Evolutionary conservation across 2,329 filamentous ascomycete species (phyloP).

Genomic region (Cladorrhinum sp.): DNA sequence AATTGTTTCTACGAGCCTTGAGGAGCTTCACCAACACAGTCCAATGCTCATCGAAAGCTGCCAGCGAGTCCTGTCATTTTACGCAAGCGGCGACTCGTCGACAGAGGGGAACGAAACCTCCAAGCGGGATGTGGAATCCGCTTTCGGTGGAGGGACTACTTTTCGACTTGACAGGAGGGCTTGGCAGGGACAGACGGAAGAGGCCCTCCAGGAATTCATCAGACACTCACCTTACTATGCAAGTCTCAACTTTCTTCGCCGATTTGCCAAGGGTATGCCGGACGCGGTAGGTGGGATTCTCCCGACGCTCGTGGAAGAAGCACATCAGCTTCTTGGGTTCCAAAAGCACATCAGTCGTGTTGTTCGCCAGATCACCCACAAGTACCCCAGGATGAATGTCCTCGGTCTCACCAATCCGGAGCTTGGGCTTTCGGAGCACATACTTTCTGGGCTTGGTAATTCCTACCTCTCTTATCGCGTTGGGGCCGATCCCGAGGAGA

Average conservation of each 20-base stretch:
- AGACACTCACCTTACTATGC: constrained; percentile 32
- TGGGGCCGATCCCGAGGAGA: constrained; percentile 22
- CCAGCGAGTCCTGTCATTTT: constrained; percentile 36
- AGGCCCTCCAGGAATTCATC: constrained; percentile 33
- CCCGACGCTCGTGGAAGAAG: constrained; percentile 31
- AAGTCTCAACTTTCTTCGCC: constrained; percentile 32
- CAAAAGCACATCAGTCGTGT: constrained; percentile 35
- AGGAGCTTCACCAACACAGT: constrained; percentile 10
- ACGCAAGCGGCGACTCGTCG: constrained; percentile 12
- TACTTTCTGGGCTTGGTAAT: constrained; percentile 32
- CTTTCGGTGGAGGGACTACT: not conserved
- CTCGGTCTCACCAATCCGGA: constrained; percentile 36
- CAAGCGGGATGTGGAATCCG: not conserved
- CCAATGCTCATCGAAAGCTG: constrained; percentile 36
- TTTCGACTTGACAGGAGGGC: not conserved
- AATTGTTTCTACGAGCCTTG: constrained; percentile 28
- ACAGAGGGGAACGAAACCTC: not conserved
- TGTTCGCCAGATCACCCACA: constrained; percentile 38
- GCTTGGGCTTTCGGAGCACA: constrained; percentile 30
- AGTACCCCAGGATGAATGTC: constrained; percentile 39
- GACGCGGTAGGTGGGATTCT: constrained; percentile 28
- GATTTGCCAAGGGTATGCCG: constrained; percentile 27
- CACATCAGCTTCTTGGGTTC: constrained; percentile 32
- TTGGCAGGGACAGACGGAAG: constrained; percentile 29
- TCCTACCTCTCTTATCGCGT: constrained; percentile 34